Conservation (phyloP, 176 grass and related monocot species). For the Carex kokanica region DNA sequence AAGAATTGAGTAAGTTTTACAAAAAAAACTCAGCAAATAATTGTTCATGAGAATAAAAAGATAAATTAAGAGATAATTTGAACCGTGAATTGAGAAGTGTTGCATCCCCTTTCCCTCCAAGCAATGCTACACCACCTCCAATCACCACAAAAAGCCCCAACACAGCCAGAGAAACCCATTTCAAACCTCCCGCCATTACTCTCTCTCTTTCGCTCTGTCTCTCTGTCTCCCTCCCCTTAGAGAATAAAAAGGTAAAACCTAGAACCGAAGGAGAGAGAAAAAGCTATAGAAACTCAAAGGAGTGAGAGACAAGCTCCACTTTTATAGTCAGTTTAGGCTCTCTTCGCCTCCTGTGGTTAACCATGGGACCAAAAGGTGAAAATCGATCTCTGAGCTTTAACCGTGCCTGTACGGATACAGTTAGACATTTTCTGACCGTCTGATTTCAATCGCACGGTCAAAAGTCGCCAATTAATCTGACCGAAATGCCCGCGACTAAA, state of each 20-base stretch:
- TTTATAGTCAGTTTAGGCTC: slow-evolving; percentile 30
- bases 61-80: slow-evolving; percentile 7
- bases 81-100: slow-evolving; percentile 26
- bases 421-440: neutral
- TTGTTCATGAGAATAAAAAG: neutral
- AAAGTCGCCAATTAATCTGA: neutral
- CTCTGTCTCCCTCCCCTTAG: neutral
- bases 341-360: neutral
- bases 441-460: neutral
- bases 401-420: slow-evolving; percentile 1
- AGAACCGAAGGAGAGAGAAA: slow-evolving; percentile 29
- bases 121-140: slow-evolving; percentile 17
- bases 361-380: neutral
- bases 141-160: slow-evolving; percentile 27
- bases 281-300: neutral
- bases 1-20: neutral
- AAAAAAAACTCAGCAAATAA: neutral
- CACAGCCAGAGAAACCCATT: slow-evolving; percentile 18
- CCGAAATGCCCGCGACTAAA: neutral
- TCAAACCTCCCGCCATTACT: slow-evolving; percentile 18
- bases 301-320: slow-evolving; percentile 9
- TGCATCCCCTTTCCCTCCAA: neutral
- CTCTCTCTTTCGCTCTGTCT: neutral
- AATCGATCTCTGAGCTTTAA: neutral
- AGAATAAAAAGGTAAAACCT: neutral